Evolutionary conservation across 2,329 filamentous ascomycete genomes (phyloP), one percentile per base, ranked within the genome.

Genomic region (Cryphonectria radicalis): DNA sequence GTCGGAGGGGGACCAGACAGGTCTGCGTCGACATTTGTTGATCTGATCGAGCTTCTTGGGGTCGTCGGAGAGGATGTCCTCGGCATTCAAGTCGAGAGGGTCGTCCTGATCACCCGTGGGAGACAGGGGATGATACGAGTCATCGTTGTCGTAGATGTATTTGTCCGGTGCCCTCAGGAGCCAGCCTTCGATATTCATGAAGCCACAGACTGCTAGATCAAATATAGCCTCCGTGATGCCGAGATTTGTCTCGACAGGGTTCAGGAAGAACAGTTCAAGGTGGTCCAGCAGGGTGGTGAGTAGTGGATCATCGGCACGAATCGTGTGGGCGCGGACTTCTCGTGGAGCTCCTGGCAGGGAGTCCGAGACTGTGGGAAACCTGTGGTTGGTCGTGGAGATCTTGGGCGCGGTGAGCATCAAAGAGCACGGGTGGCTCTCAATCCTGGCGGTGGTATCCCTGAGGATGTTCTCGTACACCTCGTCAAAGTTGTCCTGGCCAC

Each of bases 171-270:
- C 89, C 22, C 93, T 90, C 7, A 95, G 84, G 42, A 98, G 84
- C 95, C 96, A 99, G n/a, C 93, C 92, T 77, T 98, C 94, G 17
- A 98, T 86, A 28, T 91, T 90, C 77, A 97, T 91, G 74, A 93
- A 92, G 7, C 94, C 92, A 76, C 96, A 98, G 0, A 93, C 90
- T 14, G 93, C 93, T 57, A 99, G 85, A 74, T 93, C 92, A 40
- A 97, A 88, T 60, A 98, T 85, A 0, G 92, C 88, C 76, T 97
- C 93, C 0, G 95, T 98, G 1, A 98, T 85, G 0, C 92, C 92
- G 4, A 99, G 83, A 76, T 99, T 99, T 3, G 93, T 95, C 76
- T 98, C 94, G 3, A 98, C 90, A 3, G 94, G 91, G 76, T 99
- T 99, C 6, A 93, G 87, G 76, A 98, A 94, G 77, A 98, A 99